Base-by-base conservation (phyloP, 2,329 filamentous ascomycete genomes). In the Xylariaceae sp. region DNA sequence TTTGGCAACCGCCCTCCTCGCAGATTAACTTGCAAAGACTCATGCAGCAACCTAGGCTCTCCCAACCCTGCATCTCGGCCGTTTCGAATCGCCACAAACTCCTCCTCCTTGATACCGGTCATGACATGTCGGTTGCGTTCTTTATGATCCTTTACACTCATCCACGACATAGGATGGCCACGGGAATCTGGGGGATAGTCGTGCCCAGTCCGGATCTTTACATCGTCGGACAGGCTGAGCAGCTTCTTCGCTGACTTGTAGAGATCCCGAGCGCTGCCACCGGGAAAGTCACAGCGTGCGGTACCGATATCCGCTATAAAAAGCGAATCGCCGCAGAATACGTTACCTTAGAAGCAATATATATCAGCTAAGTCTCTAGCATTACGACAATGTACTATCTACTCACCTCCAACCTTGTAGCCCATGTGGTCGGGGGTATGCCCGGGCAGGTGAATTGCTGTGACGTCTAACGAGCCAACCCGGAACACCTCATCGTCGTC, bases 401-500 rank as follows among this genome's bases (percentile, higher is more conserved):
- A 37, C 33, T n/a, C 9, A 37, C 74, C 67, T 65, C 79, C 81
- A 44, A 86, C 77, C 27, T 70, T 67, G 55, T 87, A 87, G 0
- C 82, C 83, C 11, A 84, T 61, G 49, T 86, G 82, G 57, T 86
- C 83, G 0, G 82, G 81, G 0, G 82, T 85, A 58, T 86, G 82
- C 0, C 83, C 83, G 0, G 83, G 82, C 0, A 87, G 75, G 58
- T 85, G 78, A 0, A 86, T 64, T 0, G 76, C 81, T 2, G 64
- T 70, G 0, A 69, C 78, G 1, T 58, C 63, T 11, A 86, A 26
- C 0, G 64, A 48, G 0, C 84, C 83, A 30, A 87, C 73, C 0
- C 58, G 15, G 57, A 86, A 84, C 0, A 53, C 53, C 54, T 85
- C 81, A 27, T 82, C 75, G 35, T 86, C 81, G 0, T 78, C 67